phyloP scores from a whole-genome alignment of 2,329 filamentous ascomycete genomes.

The Epichloe scottii region DNA sequence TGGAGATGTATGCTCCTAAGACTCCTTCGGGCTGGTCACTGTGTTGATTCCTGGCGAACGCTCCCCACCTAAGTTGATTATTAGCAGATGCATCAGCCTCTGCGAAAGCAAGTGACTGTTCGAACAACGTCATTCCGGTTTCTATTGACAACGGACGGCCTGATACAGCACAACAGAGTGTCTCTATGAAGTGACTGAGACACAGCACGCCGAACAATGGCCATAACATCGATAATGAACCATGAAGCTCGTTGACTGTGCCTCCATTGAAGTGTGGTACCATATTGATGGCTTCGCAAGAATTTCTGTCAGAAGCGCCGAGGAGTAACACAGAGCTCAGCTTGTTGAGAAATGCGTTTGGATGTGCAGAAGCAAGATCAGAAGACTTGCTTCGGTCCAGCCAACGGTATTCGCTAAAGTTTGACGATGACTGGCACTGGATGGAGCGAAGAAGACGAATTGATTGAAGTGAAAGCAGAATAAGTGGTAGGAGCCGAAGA shows the following conservation, averaged over 20 bases:
- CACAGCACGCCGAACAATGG: constrained; percentile 59
- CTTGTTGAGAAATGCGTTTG: constrained; percentile 57
- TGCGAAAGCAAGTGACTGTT: constrained; percentile 89
- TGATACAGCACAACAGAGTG: constrained; percentile 75
- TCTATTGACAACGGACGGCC: constrained; percentile 70
- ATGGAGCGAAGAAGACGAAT: constrained; percentile 66
- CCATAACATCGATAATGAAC: constrained; percentile 69
- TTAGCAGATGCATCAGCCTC: constrained; percentile 85
- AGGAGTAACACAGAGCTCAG: constrained; percentile 61
- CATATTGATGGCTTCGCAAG: constrained; percentile 69
- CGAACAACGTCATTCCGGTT: constrained; percentile 91
- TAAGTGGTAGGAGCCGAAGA: constrained; percentile 58
- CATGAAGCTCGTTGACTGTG: constrained; percentile 44
- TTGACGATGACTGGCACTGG: constrained; percentile 76
- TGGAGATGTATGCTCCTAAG: constrained; percentile 27
- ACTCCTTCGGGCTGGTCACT: constrained; percentile 14
- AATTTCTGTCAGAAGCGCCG: constrained; percentile 59
- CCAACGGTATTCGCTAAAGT: constrained; percentile 59
- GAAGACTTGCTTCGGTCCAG: constrained; percentile 52
- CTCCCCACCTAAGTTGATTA: constrained; percentile 61
- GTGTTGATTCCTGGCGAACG: constrained; percentile 40
- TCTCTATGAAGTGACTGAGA: constrained; percentile 78
- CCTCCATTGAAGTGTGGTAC: constrained; percentile 37
- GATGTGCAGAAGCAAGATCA: constrained; percentile 56
- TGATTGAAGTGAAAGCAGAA: constrained; percentile 57